A percentile compares a stretch with the other conserved stretches of the same genome.
Conservation (phyloP, 2,329 filamentous ascomycete species). For the Metarhizium humberi region DNA sequence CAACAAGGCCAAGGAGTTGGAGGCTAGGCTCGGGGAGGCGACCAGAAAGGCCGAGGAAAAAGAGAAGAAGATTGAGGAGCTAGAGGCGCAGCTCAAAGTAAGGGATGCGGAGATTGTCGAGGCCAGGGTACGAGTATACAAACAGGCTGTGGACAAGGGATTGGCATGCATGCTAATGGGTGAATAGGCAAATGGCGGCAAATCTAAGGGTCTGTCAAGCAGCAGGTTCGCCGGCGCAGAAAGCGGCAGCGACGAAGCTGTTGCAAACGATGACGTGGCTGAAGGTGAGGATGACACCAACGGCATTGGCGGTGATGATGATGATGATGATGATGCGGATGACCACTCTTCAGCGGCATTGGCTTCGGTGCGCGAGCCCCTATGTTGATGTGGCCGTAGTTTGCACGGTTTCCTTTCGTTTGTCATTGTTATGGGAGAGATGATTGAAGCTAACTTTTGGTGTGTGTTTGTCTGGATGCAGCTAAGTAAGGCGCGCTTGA, state of each 20-base stretch:
- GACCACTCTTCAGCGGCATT: constrained; percentile 57
- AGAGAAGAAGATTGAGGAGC: constrained; percentile 37
- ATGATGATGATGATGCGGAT: constrained; percentile 13
- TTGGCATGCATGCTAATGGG: neutral
- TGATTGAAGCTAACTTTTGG: constrained; percentile 8
- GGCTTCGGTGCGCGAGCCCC: constrained; percentile 54
- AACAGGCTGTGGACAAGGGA: neutral
- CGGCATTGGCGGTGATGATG: constrained; percentile 44
- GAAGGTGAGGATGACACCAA: constrained; percentile 51
- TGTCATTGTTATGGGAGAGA: neutral
- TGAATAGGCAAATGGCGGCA: constrained; percentile 34
- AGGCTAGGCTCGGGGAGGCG: constrained; percentile 39
- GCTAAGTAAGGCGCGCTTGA: constrained; percentile 35
- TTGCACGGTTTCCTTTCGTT: constrained; percentile 12
- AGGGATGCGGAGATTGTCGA: constrained; percentile 56
- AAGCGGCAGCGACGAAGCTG: constrained; percentile 23
- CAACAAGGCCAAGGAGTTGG: constrained; percentile 40
- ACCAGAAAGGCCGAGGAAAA: constrained; percentile 36
- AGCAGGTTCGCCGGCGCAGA: constrained; percentile 42
- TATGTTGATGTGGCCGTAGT: constrained; percentile 30
- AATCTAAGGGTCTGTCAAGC: constrained; percentile 41
- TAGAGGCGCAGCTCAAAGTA: constrained; percentile 48
- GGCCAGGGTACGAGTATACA: constrained; percentile 35
- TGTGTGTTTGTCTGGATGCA: constrained; percentile 11
- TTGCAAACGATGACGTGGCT: constrained; percentile 28